phyloP scores from a whole-genome alignment of 1,284 basidiomycete genomes.

The Sporisorium reilianum region DNA sequence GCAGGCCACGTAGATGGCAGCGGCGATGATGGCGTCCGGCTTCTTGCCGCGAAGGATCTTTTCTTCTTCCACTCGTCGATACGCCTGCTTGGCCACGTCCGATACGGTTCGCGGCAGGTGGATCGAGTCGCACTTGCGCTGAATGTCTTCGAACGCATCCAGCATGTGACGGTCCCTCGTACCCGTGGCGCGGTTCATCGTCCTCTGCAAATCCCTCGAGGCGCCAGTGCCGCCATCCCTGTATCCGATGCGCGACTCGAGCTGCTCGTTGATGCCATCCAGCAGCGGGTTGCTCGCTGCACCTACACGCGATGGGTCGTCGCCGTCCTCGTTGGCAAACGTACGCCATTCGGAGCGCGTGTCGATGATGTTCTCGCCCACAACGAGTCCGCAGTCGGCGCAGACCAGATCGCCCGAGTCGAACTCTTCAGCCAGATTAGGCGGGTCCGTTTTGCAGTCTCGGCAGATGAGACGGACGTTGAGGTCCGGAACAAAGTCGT shows the following conservation, averaged over 20 bases:
- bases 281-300: slow-evolving; percentile 91
- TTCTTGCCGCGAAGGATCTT: slow-evolving; percentile 91
- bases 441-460: slow-evolving; percentile 90
- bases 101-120: slow-evolving; percentile 93
- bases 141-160: slow-evolving; percentile 89
- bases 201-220: slow-evolving; percentile 90
- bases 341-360: slow-evolving; percentile 98
- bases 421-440: slow-evolving; percentile 96
- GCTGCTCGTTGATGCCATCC: slow-evolving; percentile 88
- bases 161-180: slow-evolving; percentile 86
- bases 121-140: slow-evolving; percentile 93
- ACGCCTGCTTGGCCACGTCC: slow-evolving; percentile 95
- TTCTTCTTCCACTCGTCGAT: slow-evolving; percentile 95
- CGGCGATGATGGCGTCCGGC: slow-evolving; percentile 91
- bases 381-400: slow-evolving; percentile 91
- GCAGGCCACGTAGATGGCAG: slow-evolving; percentile 98
- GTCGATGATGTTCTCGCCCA: slow-evolving; percentile 96
- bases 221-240: slow-evolving; percentile 93
- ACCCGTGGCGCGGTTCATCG: slow-evolving; percentile 78
- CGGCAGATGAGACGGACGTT: slow-evolving; percentile 75
- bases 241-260: slow-evolving; percentile 94
- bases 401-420: slow-evolving; percentile 97
- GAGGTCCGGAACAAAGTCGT: slow-evolving; percentile 64
- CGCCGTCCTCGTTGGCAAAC: slow-evolving; percentile 95
- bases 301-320: slow-evolving; percentile 99